phyloP scores from a whole-genome alignment of 1,284 basidiomycete species.

The Wolfiporia cocos region DNA sequence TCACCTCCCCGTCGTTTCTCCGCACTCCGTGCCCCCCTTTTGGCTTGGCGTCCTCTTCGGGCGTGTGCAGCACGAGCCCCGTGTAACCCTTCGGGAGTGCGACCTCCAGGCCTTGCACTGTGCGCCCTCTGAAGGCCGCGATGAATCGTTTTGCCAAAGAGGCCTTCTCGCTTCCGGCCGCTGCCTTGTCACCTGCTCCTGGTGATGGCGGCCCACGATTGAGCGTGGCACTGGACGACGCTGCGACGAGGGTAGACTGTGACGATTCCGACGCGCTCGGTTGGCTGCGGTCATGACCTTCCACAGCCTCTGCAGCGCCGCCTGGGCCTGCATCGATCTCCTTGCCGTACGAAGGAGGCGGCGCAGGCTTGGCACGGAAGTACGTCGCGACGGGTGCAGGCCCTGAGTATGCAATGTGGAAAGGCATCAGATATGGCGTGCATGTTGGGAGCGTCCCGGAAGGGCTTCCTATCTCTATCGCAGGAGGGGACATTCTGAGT shows the following conservation, averaged over 20 bases:
- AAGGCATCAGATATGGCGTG: conserved; percentile 71
- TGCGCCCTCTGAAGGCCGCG: conserved; percentile 68
- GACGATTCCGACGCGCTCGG: conserved; percentile 4
- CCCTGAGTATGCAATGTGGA: conserved; percentile 67
- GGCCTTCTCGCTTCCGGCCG: neutral
- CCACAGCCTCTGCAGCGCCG: too few relatives aligned
- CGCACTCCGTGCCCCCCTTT: conserved; percentile 13
- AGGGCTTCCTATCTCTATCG: conserved; percentile 7
- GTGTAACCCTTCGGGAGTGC: conserved; percentile 59
- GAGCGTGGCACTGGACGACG: conserved; percentile 9
- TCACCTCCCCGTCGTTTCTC: conserved; percentile 3
- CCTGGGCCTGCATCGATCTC: conserved; percentile 13
- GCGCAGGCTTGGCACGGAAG: conserved; percentile 47
- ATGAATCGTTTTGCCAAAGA: conserved; percentile 26
- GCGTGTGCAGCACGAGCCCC: conserved; percentile 51
- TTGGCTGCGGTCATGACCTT: neutral
- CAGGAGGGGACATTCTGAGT: conserved; percentile 4
- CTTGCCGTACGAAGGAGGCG: conserved; percentile 27
- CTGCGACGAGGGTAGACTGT: conserved; percentile 13
- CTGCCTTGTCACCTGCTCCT: conserved; percentile 1
- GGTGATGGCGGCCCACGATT: conserved; percentile 3
- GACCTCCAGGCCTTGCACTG: conserved; percentile 58
- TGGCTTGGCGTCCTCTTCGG: conserved; percentile 17
- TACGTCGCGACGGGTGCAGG: conserved; percentile 68
- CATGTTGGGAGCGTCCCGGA: conserved; percentile 25